These are phyloP conservation scores for Pseudogymnoascus sp. DNA, from an alignment of 2,329 filamentous ascomycete species.

Conservation along the genomic window DNA sequence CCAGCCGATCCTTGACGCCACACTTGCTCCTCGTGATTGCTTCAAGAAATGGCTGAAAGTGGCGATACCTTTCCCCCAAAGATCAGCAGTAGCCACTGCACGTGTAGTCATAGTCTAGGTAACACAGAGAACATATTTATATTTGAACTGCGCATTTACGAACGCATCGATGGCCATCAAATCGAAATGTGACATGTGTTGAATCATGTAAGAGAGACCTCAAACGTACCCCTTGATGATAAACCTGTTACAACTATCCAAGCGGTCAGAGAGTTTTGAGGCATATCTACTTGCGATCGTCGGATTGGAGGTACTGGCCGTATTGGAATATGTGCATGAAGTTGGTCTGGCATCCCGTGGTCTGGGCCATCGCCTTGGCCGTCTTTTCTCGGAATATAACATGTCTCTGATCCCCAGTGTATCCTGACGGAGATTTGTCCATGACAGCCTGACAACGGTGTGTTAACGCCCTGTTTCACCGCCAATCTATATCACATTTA, in stretches of 20 bases:
- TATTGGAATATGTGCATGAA: constrained; percentile 8
- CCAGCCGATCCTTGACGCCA: constrained; percentile 4
- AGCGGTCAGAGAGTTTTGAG: neutral
- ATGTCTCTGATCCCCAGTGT: neutral
- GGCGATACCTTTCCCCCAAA: neutral
- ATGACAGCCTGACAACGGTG: neutral
- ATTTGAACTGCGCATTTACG: neutral
- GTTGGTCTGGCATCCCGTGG: neutral
- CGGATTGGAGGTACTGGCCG: neutral
- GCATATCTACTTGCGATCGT: constrained; percentile 4
- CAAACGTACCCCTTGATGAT: constrained; percentile 1
- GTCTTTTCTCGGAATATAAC: neutral
- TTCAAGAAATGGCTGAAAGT: constrained; percentile 1
- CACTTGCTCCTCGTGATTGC: constrained; percentile 1
- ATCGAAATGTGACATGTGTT: neutral
- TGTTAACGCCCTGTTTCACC: neutral
- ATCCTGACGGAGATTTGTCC: neutral
- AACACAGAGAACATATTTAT: neutral
- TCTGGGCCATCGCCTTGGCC: neutral
- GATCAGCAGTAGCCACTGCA: neutral
- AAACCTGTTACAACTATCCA: neutral
- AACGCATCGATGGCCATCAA: neutral
- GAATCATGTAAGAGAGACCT: neutral
- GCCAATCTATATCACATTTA: neutral
- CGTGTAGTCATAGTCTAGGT: neutral